These are phyloP conservation scores for Helotiales sp. DNA, from an alignment of 2,329 filamentous ascomycete genomes.

Conservation along the genomic window DNA sequence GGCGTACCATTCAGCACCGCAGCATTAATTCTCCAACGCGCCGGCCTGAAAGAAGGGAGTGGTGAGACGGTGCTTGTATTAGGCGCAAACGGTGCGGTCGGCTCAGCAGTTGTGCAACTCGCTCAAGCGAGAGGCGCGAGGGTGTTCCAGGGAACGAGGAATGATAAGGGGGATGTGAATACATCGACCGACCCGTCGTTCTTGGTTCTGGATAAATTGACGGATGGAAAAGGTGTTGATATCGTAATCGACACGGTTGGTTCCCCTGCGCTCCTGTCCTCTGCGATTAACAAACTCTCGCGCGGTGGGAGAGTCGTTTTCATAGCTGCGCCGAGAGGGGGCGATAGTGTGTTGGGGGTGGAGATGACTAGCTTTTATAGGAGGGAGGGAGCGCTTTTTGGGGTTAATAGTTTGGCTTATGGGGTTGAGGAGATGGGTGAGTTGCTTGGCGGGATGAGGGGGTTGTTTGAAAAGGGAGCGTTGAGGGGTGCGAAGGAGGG, in stretches of 20 bases:
- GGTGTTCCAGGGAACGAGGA: constrained; percentile 30
- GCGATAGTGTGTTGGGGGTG: constrained; percentile 29
- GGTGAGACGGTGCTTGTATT: constrained; percentile 33
- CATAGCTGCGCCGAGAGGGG: constrained; percentile 35
- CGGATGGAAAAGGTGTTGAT: constrained; percentile 32
- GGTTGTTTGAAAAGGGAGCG: constrained; percentile 28
- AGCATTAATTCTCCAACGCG: constrained; percentile 22
- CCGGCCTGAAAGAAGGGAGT: constrained; percentile 15
- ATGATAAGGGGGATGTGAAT: constrained; percentile 34
- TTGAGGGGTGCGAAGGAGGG: constrained; percentile 24
- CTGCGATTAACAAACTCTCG: constrained; percentile 30
- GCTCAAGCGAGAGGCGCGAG: constrained; percentile 28
- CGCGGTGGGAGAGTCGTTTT: constrained; percentile 33
- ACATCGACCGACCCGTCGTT: constrained; percentile 34
- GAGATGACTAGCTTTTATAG: constrained; percentile 40
- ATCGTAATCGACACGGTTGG: constrained; percentile 39
- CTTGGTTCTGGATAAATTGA: constrained; percentile 26
- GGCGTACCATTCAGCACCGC: constrained; percentile 40
- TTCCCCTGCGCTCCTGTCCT: constrained; percentile 29
- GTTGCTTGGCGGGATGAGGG: constrained; percentile 54
- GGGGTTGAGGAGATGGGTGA: constrained; percentile 29
- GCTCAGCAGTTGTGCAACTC: constrained; percentile 34
- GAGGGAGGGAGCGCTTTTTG: constrained; percentile 31
- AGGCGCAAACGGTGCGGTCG: constrained; percentile 37
- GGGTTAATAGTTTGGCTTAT: constrained; percentile 36